phyloP scores from a whole-genome alignment of 495 filamentous ascomycete genomes.

The Cryomyces antarcticus region DNA sequence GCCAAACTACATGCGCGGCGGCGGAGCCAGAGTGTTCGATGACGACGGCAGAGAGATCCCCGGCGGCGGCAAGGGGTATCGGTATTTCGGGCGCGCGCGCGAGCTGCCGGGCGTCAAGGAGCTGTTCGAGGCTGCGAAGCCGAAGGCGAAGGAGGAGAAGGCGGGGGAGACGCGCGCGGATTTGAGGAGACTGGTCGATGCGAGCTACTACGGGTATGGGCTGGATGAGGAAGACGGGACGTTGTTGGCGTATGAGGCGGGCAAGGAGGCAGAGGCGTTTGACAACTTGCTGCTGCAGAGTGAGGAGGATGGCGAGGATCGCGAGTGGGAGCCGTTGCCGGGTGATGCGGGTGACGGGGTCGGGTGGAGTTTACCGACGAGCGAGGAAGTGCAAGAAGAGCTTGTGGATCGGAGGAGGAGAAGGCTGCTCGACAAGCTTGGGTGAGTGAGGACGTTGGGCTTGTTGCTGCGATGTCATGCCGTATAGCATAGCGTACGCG shows the following conservation, averaged over 20 bases:
- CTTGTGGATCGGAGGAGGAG: conserved; percentile 68
- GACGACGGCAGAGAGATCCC: conserved; percentile 82
- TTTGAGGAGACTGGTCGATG: conserved; percentile 69
- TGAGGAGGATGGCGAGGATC: conserved; percentile 20
- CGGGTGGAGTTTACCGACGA: conserved; percentile 64
- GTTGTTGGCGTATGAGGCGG: conserved; percentile 59
- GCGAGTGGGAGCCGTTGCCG: conserved; percentile 66
- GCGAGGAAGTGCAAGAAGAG: conserved; percentile 85
- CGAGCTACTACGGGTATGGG: conserved; percentile 88
- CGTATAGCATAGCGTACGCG: too few species aligned
- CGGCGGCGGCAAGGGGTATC: conserved; percentile 74
- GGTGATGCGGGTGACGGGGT: conserved; percentile 69
- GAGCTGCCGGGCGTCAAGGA: conserved; percentile 94
- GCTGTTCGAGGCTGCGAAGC: conserved; percentile 63
- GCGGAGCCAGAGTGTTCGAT: conserved; percentile 56
- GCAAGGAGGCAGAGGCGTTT: conserved; percentile 65
- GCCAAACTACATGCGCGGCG: conserved; percentile 92
- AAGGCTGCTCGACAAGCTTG: conserved; percentile 62
- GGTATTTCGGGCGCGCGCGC: conserved; percentile 76
- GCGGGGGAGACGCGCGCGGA: conserved; percentile 43
- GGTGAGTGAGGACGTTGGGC: conserved; percentile 17
- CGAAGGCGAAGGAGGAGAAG: conserved; percentile 32
- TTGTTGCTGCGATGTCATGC: too few species aligned
- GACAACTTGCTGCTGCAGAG: conserved; percentile 35
- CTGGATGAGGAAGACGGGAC: conserved; percentile 83